Evolutionary conservation across 305 asterid genomes (phyloP), one percentile per base, ranked within the genome.

Genomic region (Nicotiana rustica): DNA sequence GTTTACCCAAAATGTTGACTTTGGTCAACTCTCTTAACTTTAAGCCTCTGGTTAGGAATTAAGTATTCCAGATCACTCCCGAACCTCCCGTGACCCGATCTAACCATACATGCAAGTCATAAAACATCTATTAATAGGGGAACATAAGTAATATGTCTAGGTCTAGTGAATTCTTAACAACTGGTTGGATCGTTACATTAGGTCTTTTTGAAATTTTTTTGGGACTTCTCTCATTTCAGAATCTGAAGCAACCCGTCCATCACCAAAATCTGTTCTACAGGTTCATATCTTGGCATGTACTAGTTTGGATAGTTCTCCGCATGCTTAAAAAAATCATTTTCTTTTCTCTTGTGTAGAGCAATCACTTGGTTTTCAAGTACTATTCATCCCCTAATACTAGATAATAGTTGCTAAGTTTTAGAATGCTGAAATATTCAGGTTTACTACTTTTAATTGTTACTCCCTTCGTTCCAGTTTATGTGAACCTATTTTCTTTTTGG

Each of bases 211-310:
- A 67, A 33, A 15, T 3, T 35, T 21, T 10, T 67, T 15, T 47
- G 25, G 60, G 7, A 71, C 61, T 71, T 21, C 41, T 44, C 78
- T 70, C 79, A 6, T 71, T 71, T 21, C 59, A 71, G 21, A 47
- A 71, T 47, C 61, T 13, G 38, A 47, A 21, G 78, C 4, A 47
- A 57, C 49, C 38, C 3, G 79, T 44, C 19, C 61, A 25, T 71
- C 60, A 44, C 19, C 41, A 47, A 44, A 47, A 47, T 47, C 62
- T 71, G 19, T 47, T 52, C 19, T 71, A 71, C 4, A 21, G 21
- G 38, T 47, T 14, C 31, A 47, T 19, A 41, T 10, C 78, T 19
- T 71, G 59, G 60, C 13, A 21, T 70, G 60, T 44, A 71, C 35
- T 31, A 44, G 47, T 19, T 55, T 71, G 78, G 60, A 71, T 21